Percentiles rank a stretch among this genome's conserved stretches.
Conservation (phyloP, 2,329 filamentous ascomycete species). For the Talaromyces sp. region DNA sequence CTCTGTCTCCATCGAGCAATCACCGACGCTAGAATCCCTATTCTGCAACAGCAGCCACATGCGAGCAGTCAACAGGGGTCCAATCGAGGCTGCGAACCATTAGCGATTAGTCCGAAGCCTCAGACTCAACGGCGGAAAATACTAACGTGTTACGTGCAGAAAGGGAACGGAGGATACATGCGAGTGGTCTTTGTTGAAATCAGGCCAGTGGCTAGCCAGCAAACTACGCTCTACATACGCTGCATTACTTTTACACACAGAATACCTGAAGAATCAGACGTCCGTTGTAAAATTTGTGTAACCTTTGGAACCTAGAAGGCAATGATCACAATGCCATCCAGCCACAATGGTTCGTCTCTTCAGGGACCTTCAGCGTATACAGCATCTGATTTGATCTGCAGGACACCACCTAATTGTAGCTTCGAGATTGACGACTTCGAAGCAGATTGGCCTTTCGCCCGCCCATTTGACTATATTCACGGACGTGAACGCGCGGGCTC, state of each 20-base stretch:
- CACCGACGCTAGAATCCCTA: neutral
- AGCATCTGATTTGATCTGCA: constrained; percentile 8
- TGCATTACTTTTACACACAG: neutral
- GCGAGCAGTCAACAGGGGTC: neutral
- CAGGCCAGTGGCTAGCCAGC: neutral
- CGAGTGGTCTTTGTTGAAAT: neutral
- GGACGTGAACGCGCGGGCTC: constrained; percentile 24
- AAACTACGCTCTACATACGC: neutral
- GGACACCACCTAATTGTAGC: constrained; percentile 25
- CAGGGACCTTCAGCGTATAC: neutral
- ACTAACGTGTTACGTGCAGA: neutral
- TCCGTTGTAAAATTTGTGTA: neutral
- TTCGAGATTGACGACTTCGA: constrained; percentile 29
- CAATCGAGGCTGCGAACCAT: neutral
- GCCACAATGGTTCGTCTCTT: constrained; percentile 22
- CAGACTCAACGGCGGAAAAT: neutral
- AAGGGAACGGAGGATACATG: neutral
- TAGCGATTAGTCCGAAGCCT: neutral
- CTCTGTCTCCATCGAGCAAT: neutral
- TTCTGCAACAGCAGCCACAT: neutral
- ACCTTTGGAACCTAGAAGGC: constrained; percentile 5
- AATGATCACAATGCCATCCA: constrained; percentile 25
- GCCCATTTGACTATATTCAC: constrained; percentile 27
- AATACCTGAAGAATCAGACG: neutral
- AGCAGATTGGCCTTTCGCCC: constrained; percentile 22